phyloP scores from a whole-genome alignment of 2,329 filamentous ascomycete species.

The Dactylellina haptotyla region DNA sequence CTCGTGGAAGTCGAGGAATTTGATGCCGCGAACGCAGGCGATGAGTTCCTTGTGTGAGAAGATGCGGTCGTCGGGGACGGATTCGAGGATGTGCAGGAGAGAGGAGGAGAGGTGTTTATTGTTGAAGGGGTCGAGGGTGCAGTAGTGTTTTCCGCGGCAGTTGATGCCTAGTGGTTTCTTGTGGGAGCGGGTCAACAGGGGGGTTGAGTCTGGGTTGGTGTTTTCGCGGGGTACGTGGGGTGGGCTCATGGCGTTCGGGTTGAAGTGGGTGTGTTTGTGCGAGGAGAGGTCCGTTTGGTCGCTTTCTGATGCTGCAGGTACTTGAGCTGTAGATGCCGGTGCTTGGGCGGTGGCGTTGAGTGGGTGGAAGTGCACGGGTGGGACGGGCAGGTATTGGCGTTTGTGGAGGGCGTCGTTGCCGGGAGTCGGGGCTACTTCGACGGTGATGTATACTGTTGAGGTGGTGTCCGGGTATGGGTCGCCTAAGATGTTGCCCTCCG shows the following conservation, averaged over 20 bases:
- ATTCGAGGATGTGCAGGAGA: background rate
- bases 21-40: conserved; percentile 15
- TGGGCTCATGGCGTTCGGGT: background rate
- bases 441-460: no score
- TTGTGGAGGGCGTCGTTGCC: no score
- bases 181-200: background rate
- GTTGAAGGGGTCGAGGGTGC: background rate
- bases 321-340: background rate
- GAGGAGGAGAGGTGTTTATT: background rate
- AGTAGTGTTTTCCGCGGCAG: conserved; percentile 16
- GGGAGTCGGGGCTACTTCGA: no score
- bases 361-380: background rate
- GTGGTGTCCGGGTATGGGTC: background rate
- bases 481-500: no score
- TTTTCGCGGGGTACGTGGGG: conserved; percentile 9
- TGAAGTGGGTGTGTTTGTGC: background rate
- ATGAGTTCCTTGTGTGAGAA: conserved; percentile 21
- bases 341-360: background rate
- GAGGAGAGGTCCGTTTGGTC: no score
- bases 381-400: no score
- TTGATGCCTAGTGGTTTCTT: conserved; percentile 28
- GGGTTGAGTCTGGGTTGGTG: background rate
- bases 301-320: background rate
- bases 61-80: conserved; percentile 10
- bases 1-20: background rate